These are phyloP conservation scores for Didymella lethalis DNA, from an alignment of 2,329 filamentous ascomycete species.

Conservation along the genomic window DNA sequence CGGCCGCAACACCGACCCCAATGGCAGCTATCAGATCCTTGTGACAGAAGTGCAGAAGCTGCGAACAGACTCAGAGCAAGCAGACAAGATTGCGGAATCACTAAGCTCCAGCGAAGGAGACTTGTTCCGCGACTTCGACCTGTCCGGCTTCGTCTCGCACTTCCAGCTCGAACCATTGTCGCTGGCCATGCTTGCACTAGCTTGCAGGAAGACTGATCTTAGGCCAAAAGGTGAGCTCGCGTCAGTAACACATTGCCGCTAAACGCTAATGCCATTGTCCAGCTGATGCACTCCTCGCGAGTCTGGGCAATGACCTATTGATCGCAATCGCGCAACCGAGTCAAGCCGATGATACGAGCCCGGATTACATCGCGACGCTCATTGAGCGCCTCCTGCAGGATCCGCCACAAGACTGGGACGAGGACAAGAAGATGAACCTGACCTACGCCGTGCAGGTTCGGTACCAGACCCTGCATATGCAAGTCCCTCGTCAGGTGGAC, in stretches of 20 bases:
- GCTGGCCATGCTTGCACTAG: constrained; percentile 85
- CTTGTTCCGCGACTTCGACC: constrained; percentile 92
- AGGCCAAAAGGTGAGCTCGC: constrained; percentile 79
- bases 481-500: constrained; percentile 74
- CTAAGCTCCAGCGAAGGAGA: constrained; percentile 92
- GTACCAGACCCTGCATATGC: constrained; percentile 69
- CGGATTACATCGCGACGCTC: constrained; percentile 77
- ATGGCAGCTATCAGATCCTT: constrained; percentile 84
- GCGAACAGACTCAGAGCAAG: constrained; percentile 79
- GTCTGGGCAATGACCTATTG: constrained; percentile 79
- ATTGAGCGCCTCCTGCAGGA: constrained; percentile 88
- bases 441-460: constrained; percentile 67
- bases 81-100: constrained; percentile 89
- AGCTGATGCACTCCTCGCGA: constrained; percentile 91
- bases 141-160: constrained; percentile 94
- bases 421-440: constrained; percentile 74
- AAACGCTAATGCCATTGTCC: constrained; percentile 30
- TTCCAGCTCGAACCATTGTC: constrained; percentile 91
- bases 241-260: neutral
- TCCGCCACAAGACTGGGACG: constrained; percentile 84
- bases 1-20: constrained; percentile 74
- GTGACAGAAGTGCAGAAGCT: constrained; percentile 87
- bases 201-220: constrained; percentile 85
- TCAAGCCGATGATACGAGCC: constrained; percentile 70
- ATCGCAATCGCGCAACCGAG: constrained; percentile 72